Base-by-base conservation (phyloP, 2,329 filamentous ascomycete genomes). In the Ilyonectria sp. region DNA sequence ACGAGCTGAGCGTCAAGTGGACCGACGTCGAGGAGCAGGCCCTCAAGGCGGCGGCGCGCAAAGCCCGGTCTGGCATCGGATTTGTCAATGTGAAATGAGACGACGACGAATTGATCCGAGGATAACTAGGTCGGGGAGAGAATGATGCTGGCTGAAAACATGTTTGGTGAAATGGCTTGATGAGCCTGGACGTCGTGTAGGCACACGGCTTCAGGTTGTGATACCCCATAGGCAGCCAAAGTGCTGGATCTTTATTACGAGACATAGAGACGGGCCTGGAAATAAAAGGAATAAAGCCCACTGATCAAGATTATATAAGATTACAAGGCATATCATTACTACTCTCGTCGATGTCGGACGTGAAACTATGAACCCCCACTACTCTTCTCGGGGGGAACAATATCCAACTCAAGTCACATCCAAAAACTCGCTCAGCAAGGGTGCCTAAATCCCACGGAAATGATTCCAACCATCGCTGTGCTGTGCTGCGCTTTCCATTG, bases 11-110 rank as follows among this genome's bases (percentile, higher is more conserved):
- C 72, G 89, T 92, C 64, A 86, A 89, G 78, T 93, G 91, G 91
- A 92, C 90, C 10, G 90, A 92, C 74, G 82, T 79, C 0, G 91
- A 92, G 79, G 88, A 91, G 52, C 89, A 92, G 81, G 87, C 85
- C 43, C 81, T 92, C 71, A 87, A 84, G 74, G 84, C 81, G 74
- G 90, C 90, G 0, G 86, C 87, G 19, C 82, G 82, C 59, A 82
- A 82, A 53, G 90, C 91, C 9, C 84, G 90, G 54, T 85, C 88
- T 40, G 91, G 91, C 2, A 84, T 93, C 56, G 90, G 87, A 0
- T 92, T 93, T 74, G 81, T 93, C 57, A 84, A 83, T 1, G 89
- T 93, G 13, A 93, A 92, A 79, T 92, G 80, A 81, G 50, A 44
- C 11, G 6, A 17, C 6, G 6, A 31, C 23, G 17, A 29, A 15